These are phyloP conservation scores for Xylaria grammica DNA, from an alignment of 495 filamentous ascomycete species.

Conservation along the genomic window DNA sequence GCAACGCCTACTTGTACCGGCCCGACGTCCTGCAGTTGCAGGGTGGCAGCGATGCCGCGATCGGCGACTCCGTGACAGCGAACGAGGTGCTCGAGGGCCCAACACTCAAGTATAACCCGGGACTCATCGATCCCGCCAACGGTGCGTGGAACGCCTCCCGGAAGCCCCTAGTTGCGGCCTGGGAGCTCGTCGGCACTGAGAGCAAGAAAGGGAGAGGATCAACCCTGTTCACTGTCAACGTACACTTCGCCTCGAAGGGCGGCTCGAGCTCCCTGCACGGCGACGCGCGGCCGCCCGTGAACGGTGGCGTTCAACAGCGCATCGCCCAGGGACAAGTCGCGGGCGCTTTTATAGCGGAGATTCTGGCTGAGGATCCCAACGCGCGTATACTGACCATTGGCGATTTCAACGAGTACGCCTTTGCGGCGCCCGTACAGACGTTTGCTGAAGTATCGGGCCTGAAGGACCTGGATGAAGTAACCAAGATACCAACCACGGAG, in stretches of 20 bases:
- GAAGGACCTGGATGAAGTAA: slow-evolving; percentile 59
- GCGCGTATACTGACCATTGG: slow-evolving; percentile 58
- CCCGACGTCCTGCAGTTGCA: slow-evolving; percentile 53
- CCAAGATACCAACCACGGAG: slow-evolving; percentile 49
- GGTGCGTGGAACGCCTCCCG: slow-evolving; percentile 56
- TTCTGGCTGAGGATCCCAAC: slow-evolving; percentile 48
- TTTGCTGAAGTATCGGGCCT: slow-evolving; percentile 51
- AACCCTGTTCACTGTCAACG: slow-evolving; percentile 65
- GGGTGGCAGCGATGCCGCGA: slow-evolving; percentile 41
- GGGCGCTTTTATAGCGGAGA: slow-evolving; percentile 45
- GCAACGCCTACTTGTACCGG: slow-evolving; percentile 65
- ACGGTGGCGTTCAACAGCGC: slow-evolving; percentile 57
- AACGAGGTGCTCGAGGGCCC: slow-evolving; percentile 55
- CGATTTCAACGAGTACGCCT: slow-evolving; percentile 70
- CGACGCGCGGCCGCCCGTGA: slow-evolving; percentile 64
- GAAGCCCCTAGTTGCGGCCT: slow-evolving; percentile 64
- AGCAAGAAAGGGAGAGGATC: slow-evolving; percentile 31
- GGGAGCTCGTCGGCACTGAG: slow-evolving; percentile 50
- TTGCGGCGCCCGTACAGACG: slow-evolving; percentile 54
- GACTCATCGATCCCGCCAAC: slow-evolving; percentile 61
- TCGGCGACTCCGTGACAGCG: slow-evolving; percentile 47
- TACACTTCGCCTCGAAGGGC: slow-evolving; percentile 62
- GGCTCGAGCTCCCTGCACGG: slow-evolving; percentile 61
- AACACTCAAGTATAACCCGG: slow-evolving; percentile 62
- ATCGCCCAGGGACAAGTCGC: slow-evolving; percentile 54